Evolutionary conservation across 2,329 filamentous ascomycete genomes (phyloP).

Genomic region (Beauveria brongniartii): DNA sequence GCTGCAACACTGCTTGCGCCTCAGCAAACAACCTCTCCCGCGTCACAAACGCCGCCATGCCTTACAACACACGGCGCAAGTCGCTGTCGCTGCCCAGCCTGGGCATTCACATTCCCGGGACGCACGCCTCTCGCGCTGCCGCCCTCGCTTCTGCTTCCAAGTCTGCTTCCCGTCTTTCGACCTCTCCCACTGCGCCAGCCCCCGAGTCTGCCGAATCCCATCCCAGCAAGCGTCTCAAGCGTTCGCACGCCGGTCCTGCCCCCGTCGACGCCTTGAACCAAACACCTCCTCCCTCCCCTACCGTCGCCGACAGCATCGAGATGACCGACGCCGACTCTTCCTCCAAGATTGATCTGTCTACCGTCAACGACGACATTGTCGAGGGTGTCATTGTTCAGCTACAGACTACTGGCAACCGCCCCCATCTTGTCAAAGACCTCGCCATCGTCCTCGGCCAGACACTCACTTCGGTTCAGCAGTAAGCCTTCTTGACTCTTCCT

Average conservation of each 20-base stretch:
- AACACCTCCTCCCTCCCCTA: constrained; percentile 52
- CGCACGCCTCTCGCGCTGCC: constrained; percentile 51
- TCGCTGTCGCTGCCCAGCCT: constrained; percentile 87
- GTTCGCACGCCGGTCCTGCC: constrained; percentile 53
- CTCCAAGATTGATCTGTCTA: constrained; percentile 54
- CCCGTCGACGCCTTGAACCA: constrained; percentile 64
- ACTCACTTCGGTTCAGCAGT: constrained; percentile 86
- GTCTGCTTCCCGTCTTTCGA: constrained; percentile 5
- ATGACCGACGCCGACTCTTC: constrained; percentile 18
- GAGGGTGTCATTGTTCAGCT: constrained; percentile 83
- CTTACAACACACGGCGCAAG: constrained; percentile 95
- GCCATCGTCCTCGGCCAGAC: constrained; percentile 68
- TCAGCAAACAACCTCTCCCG: neutral
- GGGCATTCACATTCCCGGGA: constrained; percentile 77
- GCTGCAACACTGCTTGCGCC: neutral
- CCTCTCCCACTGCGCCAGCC: constrained; percentile 15
- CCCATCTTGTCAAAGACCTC: constrained; percentile 90
- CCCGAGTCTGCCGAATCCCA: constrained; percentile 28
- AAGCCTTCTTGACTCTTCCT: constrained; percentile 34
- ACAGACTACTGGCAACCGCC: constrained; percentile 81
- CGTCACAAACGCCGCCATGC: constrained; percentile 46
- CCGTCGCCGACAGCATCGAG: constrained; percentile 21
- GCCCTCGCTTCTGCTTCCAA: constrained; percentile 32
- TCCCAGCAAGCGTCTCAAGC: constrained; percentile 64
- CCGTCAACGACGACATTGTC: constrained; percentile 92